phyloP scores from a whole-genome alignment of 305 asterid species.

The Stenogyne calaminthoides region DNA sequence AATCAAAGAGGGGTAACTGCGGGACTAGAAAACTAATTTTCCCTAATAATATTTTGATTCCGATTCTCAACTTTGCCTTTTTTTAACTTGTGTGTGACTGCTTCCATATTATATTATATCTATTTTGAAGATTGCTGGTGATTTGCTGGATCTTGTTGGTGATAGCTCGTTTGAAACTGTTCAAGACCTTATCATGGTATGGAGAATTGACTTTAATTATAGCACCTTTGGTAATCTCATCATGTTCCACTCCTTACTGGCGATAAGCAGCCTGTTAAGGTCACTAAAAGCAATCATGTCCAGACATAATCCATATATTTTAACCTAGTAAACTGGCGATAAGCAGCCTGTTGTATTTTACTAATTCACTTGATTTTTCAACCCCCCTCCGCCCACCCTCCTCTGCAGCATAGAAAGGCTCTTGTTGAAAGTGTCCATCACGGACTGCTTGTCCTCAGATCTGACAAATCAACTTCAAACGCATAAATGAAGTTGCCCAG shows the following conservation, averaged over 20 bases:
- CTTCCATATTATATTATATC: slow-evolving; percentile 30
- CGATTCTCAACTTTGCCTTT: slow-evolving; percentile 21
- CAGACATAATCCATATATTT: slow-evolving; percentile 30
- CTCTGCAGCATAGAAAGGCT: slow-evolving; percentile 82
- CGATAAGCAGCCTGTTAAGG: too few species aligned
- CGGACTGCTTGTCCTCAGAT: slow-evolving; percentile 73
- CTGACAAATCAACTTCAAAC: slow-evolving; percentile 73
- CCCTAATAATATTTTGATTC: slow-evolving; percentile 13
- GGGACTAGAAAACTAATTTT: too few species aligned
- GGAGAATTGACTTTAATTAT: slow-evolving; percentile 27
- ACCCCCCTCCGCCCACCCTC: background rate
- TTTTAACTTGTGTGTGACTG: slow-evolving; percentile 24
- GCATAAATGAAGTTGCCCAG: slow-evolving; percentile 77
- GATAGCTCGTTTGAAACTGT: slow-evolving; percentile 91
- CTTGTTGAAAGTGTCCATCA: slow-evolving; percentile 82
- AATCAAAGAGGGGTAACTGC: too few species aligned
- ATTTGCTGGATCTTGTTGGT: slow-evolving; percentile 95
- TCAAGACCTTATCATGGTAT: slow-evolving; percentile 90
- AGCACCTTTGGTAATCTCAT: slow-evolving; percentile 20
- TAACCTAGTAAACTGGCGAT: background rate
- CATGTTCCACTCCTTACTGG: slow-evolving; percentile 19
- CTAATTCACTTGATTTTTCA: background rate
- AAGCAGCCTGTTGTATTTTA: background rate
- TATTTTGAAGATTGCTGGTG: slow-evolving; percentile 77
- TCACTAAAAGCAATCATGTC: slow-evolving; percentile 14